Conservation (phyloP, 495 filamentous ascomycete genomes). For the Penicillium macrosclerotiorum region DNA sequence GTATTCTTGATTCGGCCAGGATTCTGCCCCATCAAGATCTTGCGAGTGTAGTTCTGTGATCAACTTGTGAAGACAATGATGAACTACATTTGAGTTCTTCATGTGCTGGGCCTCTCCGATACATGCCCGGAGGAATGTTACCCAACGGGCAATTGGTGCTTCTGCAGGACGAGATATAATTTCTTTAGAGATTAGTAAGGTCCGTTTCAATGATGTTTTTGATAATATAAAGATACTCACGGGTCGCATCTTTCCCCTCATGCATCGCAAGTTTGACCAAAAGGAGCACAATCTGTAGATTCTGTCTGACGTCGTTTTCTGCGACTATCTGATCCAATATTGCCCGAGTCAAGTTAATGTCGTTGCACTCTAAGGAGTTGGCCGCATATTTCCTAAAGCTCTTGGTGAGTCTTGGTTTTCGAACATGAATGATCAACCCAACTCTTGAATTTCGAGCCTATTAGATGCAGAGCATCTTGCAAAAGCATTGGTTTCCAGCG, state of each 20-base stretch:
- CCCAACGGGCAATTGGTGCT: too few relatives aligned
- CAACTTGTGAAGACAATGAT: too few relatives aligned
- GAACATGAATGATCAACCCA: not conserved
- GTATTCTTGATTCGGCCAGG: too few relatives aligned
- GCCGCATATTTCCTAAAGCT: slow-evolving; percentile 63
- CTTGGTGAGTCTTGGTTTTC: not conserved
- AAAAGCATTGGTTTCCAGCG: slow-evolving; percentile 61
- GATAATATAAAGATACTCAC: not conserved
- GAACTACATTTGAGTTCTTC: too few relatives aligned
- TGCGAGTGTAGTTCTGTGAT: too few relatives aligned
- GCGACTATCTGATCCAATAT: slow-evolving; percentile 46
- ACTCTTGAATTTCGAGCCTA: slow-evolving; percentile 58
- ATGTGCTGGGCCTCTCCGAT: too few relatives aligned
- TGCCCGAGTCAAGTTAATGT: slow-evolving; percentile 49
- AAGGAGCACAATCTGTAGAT: slow-evolving; percentile 63
- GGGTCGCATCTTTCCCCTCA: slow-evolving; percentile 27
- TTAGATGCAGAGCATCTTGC: slow-evolving; percentile 61
- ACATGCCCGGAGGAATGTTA: too few relatives aligned
- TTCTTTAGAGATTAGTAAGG: too few relatives aligned
- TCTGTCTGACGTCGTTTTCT: slow-evolving; percentile 48
- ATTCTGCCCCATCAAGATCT: too few relatives aligned
- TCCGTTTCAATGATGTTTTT: too few relatives aligned
- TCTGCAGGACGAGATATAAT: too few relatives aligned
- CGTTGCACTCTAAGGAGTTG: slow-evolving; percentile 58
- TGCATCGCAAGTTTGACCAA: slow-evolving; percentile 72